These are phyloP conservation scores for Neofusicoccum ribis DNA, from an alignment of 2,329 filamentous ascomycete genomes.

Conservation along the genomic window DNA sequence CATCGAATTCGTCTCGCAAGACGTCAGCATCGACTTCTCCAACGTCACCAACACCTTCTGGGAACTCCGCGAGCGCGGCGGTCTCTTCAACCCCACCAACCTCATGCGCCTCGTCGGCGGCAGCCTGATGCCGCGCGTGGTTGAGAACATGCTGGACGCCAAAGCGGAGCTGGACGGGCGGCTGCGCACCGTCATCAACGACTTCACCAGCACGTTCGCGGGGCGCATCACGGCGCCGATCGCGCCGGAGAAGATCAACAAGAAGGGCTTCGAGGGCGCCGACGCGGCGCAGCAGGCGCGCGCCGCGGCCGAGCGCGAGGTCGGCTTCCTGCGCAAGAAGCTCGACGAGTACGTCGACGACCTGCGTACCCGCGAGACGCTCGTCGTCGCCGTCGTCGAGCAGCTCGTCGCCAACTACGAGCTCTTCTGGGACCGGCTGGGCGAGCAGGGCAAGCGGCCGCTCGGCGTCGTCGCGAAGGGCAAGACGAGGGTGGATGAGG, in stretches of 20 bases:
- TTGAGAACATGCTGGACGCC: conserved; percentile 71
- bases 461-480: conserved; percentile 45
- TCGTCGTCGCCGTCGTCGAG: conserved; percentile 66
- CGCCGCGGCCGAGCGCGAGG: conserved; percentile 59
- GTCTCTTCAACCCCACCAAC: conserved; percentile 65
- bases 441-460: conserved; percentile 27
- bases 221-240: conserved; percentile 55
- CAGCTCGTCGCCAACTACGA: conserved; percentile 64
- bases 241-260: conserved; percentile 29
- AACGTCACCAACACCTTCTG: conserved; percentile 65
- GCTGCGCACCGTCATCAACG: conserved; percentile 63
- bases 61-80: conserved; percentile 65
- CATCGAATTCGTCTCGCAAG: conserved; percentile 71
- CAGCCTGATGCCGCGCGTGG: conserved; percentile 63
- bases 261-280: conserved; percentile 18
- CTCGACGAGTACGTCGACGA: conserved; percentile 66
- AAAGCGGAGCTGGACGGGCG: conserved; percentile 67
- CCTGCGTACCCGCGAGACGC: conserved; percentile 63
- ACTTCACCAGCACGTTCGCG: conserved; percentile 63
- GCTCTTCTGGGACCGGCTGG: conserved; percentile 51
- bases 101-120: conserved; percentile 60
- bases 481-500: conserved; percentile 61
- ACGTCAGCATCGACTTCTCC: conserved; percentile 65
- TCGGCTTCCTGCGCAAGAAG: conserved; percentile 56
- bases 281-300: conserved; percentile 37